Evolutionary conservation across 116 monocot genomes (phyloP), one percentile per base, ranked within the genome.

Genomic region (Phalaenopsis hybrid): DNA sequence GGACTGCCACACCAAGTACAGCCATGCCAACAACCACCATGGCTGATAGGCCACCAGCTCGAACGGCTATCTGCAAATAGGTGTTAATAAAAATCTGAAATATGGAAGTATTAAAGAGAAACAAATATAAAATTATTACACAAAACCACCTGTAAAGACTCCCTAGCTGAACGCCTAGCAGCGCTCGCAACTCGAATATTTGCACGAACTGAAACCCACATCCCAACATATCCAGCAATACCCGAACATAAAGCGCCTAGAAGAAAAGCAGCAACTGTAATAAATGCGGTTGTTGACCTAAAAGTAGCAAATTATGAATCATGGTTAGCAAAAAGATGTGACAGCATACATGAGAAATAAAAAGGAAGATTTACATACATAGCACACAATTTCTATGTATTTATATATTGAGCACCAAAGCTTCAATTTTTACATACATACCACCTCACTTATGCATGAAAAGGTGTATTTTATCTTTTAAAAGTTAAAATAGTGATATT

Each of bases 141-240:
- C 34, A 43, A 79, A 65, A 37, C 59, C 79, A 98, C 99, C 95
- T 99, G 95, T 81, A 99, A 85, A 44, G 99, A 93, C 86, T 99
- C 99, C 82, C 99, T 94, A 81, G 99, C 92, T 83, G 94, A 92
- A 51, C 94, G 94, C 78, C 99, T 90, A 52, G 99, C 99, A 84
- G 99, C 99, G 91, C 99, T 95, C 1, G 99, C 91, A 31, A 99
- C 99, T 58, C 99, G 83, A 79, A 99, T 95, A 94, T 99, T 99
- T 80, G 99, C 99, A 78, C 99, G 95, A 33, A 99, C 99, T 63
- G 99, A 99, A 41, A 99, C 95, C 99, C 95, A 99, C 99, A 99
- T 99, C 44, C 99, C 99, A 88, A 95, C 94, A 91, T 94, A 99
- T 55, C 99, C 99, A 84, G 99, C 99, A 75, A 91, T 81, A 78